Evolutionary conservation across 768 basidiomycete genomes (phyloP).

Genomic region (Calvatia gigantea): DNA sequence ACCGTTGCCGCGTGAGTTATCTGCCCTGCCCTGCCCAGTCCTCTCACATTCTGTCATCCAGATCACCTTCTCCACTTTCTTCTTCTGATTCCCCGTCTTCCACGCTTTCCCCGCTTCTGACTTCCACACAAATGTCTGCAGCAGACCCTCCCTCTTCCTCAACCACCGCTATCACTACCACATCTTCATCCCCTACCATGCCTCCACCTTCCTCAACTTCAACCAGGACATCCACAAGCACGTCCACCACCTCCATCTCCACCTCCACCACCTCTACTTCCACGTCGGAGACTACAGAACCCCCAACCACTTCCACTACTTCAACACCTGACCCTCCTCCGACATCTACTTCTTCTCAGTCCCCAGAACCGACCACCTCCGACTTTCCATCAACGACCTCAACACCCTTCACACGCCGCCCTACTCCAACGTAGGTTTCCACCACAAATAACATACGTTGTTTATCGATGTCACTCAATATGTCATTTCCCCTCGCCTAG

Average conservation of each 20-base stretch:
- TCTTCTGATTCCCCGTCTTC: constrained; percentile 16
- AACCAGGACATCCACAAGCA: constrained; percentile 9
- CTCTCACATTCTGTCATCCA: constrained; percentile 16
- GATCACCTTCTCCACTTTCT: constrained; percentile 19
- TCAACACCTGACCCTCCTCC: constrained; percentile 19
- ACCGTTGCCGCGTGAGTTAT: constrained; percentile 1
- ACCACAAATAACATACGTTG: constrained; percentile 15
- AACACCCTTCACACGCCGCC: constrained; percentile 16
- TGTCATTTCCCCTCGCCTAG: constrained; percentile 29
- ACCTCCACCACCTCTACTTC: constrained; percentile 14
- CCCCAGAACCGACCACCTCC: constrained; percentile 3
- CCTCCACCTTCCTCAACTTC: constrained; percentile 20
- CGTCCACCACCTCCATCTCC: constrained; percentile 7
- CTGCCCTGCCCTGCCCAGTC: constrained; percentile 16
- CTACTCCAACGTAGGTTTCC: constrained; percentile 16
- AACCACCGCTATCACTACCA: constrained; percentile 14
- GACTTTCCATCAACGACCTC: constrained; percentile 18
- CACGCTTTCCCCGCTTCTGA: constrained; percentile 15
- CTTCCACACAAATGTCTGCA: constrained; percentile 14
- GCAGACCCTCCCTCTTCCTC: constrained; percentile 15
- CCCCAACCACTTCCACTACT: constrained; percentile 16
- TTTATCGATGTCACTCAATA: constrained; percentile 15
- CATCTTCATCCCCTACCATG: constrained; percentile 19
- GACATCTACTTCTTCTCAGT: constrained; percentile 16
- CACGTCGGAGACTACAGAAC: constrained; percentile 13